These are phyloP conservation scores for Diospyros kaki DNA, from an alignment of 148 eudicot species.

Conservation along the genomic window DNA sequence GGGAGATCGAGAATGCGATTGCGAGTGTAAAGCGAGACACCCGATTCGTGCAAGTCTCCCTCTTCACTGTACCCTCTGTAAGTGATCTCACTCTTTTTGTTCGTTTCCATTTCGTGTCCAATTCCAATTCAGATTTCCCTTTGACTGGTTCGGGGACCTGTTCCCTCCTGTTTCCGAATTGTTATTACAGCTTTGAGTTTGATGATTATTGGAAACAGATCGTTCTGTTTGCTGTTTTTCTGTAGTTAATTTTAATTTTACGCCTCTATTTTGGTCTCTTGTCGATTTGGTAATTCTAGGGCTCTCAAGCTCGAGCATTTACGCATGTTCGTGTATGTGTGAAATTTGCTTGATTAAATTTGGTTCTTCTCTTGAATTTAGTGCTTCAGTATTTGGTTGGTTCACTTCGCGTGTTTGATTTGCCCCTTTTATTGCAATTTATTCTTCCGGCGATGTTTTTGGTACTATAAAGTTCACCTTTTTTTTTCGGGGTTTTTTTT, in stretches of 20 bases:
- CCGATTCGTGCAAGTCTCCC: background rate
- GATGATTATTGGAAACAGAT: background rate
- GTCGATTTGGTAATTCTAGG: slow-evolving; percentile 2
- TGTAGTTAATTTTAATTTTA: background rate
- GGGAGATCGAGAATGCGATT: background rate
- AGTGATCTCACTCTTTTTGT: slow-evolving; percentile 4
- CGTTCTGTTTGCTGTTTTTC: background rate
- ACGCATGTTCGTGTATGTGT: background rate
- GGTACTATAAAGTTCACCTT: slow-evolving; percentile 2
- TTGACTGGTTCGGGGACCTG: background rate
- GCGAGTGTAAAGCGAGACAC: slow-evolving; percentile 1
- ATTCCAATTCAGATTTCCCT: background rate
- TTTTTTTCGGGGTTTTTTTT: background rate
- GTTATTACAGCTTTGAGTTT: background rate
- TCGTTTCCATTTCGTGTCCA: background rate
- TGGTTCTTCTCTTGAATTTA: no score
- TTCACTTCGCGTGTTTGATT: background rate
- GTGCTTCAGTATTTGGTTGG: background rate
- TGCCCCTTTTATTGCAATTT: no score
- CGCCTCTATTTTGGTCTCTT: background rate
- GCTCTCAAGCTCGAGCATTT: background rate
- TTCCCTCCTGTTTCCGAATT: background rate
- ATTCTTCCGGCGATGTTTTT: background rate
- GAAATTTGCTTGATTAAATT: background rate
- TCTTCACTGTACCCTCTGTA: background rate